Evolutionary conservation across 495 filamentous ascomycete genomes (phyloP).

Genomic region (Aspergillus kassunensis): DNA sequence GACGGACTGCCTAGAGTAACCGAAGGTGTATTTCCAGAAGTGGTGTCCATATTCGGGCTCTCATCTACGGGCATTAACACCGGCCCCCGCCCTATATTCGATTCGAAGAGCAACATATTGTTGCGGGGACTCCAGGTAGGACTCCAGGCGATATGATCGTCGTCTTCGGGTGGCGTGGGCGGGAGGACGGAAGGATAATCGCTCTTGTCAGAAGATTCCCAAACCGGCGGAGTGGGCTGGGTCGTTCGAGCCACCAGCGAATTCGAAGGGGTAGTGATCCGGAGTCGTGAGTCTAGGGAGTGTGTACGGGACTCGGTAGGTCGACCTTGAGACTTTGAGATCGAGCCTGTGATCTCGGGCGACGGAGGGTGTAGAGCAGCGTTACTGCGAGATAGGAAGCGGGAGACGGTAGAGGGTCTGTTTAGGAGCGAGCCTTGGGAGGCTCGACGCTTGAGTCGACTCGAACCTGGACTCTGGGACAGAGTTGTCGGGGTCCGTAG

Average conservation of each 20-base stretch:
- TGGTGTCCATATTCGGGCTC: slow-evolving; percentile 32
- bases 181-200: slow-evolving; percentile 38
- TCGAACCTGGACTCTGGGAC: slow-evolving; percentile 14
- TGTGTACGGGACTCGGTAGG: slow-evolving; percentile 27
- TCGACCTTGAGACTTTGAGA: slow-evolving; percentile 22
- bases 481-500: slow-evolving; percentile 14
- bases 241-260: slow-evolving; percentile 28
- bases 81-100: slow-evolving; percentile 25
- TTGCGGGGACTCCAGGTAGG: slow-evolving; percentile 36
- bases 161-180: slow-evolving; percentile 44
- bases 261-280: slow-evolving; percentile 35
- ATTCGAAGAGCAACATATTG: slow-evolving; percentile 33
- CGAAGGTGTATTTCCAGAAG: slow-evolving; percentile 22
- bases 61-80: slow-evolving; percentile 35
- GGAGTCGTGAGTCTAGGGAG: slow-evolving; percentile 38
- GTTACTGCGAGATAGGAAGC: slow-evolving; percentile 38
- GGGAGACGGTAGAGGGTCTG: slow-evolving; percentile 37
- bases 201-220: slow-evolving; percentile 27
- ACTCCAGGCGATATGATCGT: slow-evolving; percentile 39
- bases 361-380: slow-evolving; percentile 38
- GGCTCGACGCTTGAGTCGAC: slow-evolving; percentile 36
- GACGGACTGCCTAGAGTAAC: slow-evolving; percentile 34
- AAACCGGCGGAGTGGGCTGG: slow-evolving; percentile 22
- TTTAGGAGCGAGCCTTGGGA: slow-evolving; percentile 40
- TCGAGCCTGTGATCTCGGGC: slow-evolving; percentile 36